Evolutionary conservation across 1,139 yeast genomes (phyloP), one percentile per base, ranked within the genome.

Genomic region (Protomyces lactucae-debilis): DNA sequence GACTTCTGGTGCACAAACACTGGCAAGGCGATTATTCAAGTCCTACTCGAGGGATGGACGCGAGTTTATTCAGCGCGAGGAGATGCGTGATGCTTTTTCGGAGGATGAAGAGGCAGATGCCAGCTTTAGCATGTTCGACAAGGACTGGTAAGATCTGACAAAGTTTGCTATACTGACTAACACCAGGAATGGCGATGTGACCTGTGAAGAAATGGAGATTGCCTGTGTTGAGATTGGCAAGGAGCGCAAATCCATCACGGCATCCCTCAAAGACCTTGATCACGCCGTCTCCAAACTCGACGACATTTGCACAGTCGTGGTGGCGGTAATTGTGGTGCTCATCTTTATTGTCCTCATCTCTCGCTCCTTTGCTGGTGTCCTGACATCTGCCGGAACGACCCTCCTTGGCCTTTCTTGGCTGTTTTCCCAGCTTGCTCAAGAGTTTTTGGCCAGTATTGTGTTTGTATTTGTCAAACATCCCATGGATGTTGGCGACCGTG

Each of bases 401-500:
- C 68, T 78, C 57, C 72, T 78, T 52, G 79, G 79, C 3, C 68
- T 78, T 52, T 77, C 80, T 21, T 78, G 77, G 70, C 72, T 78
- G 40, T 76, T 78, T 66, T 71, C 78, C 2, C 70, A 76, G 10
- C 75, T 79, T 25, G 75, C 76, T 12, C 79, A 76, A 65, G 80
- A 78, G 67, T 69, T 78, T 32, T 71, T 77, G 52, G 75, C 77
- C 16, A 75, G 79, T 8, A 76, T 79, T 65, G 75, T 78, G 8
- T 78, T 76, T 66, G 68, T 78, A 65, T 78, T 78, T 65, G 80
- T 77, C 64, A 78, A 78, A 71, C 80, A 78, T 65, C 80, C 80
- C 3, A 70, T 73, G 61, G 80, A 78, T 67, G 76, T 77, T 8
- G 80, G 80, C 37, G 80, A 78, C 61, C 69, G 77, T 55, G 76